phyloP scores from a whole-genome alignment of 306 rosid genomes.

The Mimosa pudica region DNA sequence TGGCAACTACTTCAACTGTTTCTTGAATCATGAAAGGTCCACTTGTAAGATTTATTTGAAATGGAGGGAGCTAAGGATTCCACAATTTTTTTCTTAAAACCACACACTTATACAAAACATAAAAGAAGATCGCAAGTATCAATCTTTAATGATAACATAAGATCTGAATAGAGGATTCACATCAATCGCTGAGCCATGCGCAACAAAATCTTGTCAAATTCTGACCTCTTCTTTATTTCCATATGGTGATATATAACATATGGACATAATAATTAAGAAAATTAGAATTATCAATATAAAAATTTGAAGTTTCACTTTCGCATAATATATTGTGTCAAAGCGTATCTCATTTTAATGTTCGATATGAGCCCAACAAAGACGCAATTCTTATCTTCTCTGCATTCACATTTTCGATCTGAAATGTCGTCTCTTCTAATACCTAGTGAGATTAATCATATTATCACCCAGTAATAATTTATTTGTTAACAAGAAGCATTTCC shows the following conservation, averaged over 20 bases:
- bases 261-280: background rate
- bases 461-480: background rate
- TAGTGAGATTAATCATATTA: background rate
- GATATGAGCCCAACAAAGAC: background rate
- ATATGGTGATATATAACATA: background rate
- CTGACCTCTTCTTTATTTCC: slow-evolving; percentile 3
- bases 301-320: too few species aligned
- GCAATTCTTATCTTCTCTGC: slow-evolving; percentile 9
- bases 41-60: background rate
- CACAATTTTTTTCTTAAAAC: slow-evolving; percentile 19
- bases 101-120: slow-evolving; percentile 19
- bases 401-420: slow-evolving; percentile 10
- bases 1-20: slow-evolving; percentile 20
- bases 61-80: slow-evolving; percentile 16
- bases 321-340: background rate
- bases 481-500: background rate
- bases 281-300: background rate
- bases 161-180: slow-evolving; percentile 18
- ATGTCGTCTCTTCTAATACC: slow-evolving; percentile 6
- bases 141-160: slow-evolving; percentile 9
- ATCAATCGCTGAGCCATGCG: slow-evolving; percentile 11
- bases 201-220: slow-evolving; percentile 12
- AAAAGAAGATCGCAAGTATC: slow-evolving; percentile 30
- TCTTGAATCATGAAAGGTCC: background rate
- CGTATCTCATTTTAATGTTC: background rate